A percentile compares a stretch with the other conserved stretches of the same genome.
Conservation (phyloP, 2,329 filamentous ascomycete species). For the Sclerotinia nivalis region DNA sequence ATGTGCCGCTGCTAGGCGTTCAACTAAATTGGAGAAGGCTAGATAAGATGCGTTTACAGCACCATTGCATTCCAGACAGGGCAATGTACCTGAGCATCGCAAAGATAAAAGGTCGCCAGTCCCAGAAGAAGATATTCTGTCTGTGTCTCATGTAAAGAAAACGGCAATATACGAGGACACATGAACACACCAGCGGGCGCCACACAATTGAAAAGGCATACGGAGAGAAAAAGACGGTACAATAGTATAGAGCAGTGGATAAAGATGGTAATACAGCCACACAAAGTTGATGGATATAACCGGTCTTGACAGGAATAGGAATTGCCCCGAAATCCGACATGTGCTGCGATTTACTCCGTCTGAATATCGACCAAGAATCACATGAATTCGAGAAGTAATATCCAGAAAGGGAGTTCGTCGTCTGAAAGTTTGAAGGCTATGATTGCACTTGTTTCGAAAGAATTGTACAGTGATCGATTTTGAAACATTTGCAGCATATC, state of each 20-base stretch:
- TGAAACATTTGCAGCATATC: conserved; percentile 26
- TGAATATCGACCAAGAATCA: neutral
- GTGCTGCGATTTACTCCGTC: neutral
- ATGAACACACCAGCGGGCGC: neutral
- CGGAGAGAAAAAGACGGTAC: neutral
- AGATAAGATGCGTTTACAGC: neutral
- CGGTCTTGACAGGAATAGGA: neutral
- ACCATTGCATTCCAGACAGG: neutral
- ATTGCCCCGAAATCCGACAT: neutral
- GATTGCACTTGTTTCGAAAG: conserved; percentile 14
- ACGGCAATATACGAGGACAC: neutral
- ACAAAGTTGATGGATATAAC: neutral
- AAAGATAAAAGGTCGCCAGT: neutral
- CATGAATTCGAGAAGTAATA: neutral
- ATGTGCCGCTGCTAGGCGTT: neutral
- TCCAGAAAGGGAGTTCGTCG: neutral
- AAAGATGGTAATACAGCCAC: conserved; percentile 16
- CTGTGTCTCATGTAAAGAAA: neutral
- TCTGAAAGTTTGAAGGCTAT: neutral
- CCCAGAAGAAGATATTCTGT: neutral
- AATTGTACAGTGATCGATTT: conserved; percentile 33
- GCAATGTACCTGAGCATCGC: neutral
- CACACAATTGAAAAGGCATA: neutral
- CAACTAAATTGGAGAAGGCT: neutral
- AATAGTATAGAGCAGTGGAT: conserved; percentile 5